Conservation (phyloP, 345 rosid species). For the Euphorbia peplus region DNA sequence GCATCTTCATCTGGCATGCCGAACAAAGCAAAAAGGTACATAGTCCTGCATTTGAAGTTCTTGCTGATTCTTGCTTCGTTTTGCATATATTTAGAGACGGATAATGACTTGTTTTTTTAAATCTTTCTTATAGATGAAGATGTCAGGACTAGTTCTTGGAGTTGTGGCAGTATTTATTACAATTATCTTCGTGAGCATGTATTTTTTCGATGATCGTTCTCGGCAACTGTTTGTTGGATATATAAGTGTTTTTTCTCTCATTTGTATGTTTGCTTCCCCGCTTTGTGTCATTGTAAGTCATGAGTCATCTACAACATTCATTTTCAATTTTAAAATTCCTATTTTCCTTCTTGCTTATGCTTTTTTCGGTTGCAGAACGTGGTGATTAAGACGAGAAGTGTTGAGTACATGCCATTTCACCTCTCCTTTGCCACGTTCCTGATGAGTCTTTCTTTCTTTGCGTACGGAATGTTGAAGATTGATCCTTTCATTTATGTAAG, state of each 20-base stretch:
- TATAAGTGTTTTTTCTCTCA: slow-evolving; percentile 46
- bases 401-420: slow-evolving; percentile 51
- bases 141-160: slow-evolving; percentile 33
- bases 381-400: slow-evolving; percentile 44
- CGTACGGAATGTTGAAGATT: slow-evolving; percentile 36
- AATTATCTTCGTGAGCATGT: slow-evolving; percentile 36
- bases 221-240: slow-evolving; percentile 46
- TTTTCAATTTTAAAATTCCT: background rate
- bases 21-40: slow-evolving; percentile 36
- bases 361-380: slow-evolving; percentile 33
- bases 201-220: slow-evolving; percentile 15
- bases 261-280: slow-evolving; percentile 53
- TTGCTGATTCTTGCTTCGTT: background rate
- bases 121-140: slow-evolving; percentile 40
- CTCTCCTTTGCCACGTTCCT: slow-evolving; percentile 51
- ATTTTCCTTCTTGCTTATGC: slow-evolving; percentile 3
- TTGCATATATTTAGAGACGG: background rate
- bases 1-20: slow-evolving; percentile 40
- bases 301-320: slow-evolving; percentile 21
- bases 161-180: slow-evolving; percentile 27
- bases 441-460: slow-evolving; percentile 50
- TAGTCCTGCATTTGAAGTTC: background rate
- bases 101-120: background rate
- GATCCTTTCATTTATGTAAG: slow-evolving; percentile 50
- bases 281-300: slow-evolving; percentile 45